These are phyloP conservation scores for Colletotrichum brevisporum DNA, from an alignment of 2,329 filamentous ascomycete genomes.

Conservation along the genomic window DNA sequence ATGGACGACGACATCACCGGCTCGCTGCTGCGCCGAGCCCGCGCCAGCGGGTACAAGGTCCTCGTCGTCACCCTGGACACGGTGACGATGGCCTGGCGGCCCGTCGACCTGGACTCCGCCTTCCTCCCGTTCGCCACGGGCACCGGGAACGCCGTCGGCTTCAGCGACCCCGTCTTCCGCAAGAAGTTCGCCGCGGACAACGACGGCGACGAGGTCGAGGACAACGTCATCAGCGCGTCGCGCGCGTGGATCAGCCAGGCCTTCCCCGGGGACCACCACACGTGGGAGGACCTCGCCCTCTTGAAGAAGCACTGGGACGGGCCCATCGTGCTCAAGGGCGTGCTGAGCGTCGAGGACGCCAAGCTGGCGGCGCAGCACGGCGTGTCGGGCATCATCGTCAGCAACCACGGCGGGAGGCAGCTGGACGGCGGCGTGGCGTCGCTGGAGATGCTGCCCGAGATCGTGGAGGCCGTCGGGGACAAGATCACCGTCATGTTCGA, in stretches of 20 bases:
- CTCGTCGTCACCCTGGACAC: slow-evolving; percentile 83
- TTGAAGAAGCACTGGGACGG: slow-evolving; percentile 74
- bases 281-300: slow-evolving; percentile 74
- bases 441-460: slow-evolving; percentile 69
- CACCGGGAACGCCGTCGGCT: slow-evolving; percentile 72
- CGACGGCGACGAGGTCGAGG: slow-evolving; percentile 62
- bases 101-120: slow-evolving; percentile 74
- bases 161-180: slow-evolving; percentile 77
- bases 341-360: slow-evolving; percentile 50
- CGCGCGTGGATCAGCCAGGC: slow-evolving; percentile 66
- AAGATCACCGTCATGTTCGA: slow-evolving; percentile 74
- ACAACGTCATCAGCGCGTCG: slow-evolving; percentile 64
- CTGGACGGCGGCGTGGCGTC: slow-evolving; percentile 63
- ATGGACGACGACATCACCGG: slow-evolving; percentile 74
- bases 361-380: slow-evolving; percentile 65
- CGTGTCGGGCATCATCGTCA: slow-evolving; percentile 71
- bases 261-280: slow-evolving; percentile 66
- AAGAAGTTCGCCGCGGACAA: slow-evolving; percentile 65
- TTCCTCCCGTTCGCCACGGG: slow-evolving; percentile 73
- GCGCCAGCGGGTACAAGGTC: slow-evolving; percentile 72
- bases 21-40: slow-evolving; percentile 74
- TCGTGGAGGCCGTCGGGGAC: slow-evolving; percentile 71
- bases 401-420: slow-evolving; percentile 71
- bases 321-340: slow-evolving; percentile 63
- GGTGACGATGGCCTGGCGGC: slow-evolving; percentile 77